phyloP scores from a whole-genome alignment of 1,284 basidiomycete genomes.

The Veloporphyrellus conicus region DNA sequence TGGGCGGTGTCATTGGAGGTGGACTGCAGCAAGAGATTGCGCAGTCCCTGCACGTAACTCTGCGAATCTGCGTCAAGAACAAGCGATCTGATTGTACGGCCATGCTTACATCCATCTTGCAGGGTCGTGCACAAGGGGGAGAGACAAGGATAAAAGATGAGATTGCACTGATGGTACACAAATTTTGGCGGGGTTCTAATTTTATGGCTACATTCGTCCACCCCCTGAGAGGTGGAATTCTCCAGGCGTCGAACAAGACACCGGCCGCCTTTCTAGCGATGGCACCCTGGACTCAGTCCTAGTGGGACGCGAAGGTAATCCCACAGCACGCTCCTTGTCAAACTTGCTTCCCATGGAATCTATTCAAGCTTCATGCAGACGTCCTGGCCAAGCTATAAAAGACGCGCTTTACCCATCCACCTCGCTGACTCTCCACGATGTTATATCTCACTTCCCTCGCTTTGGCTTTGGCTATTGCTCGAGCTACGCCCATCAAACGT shows the following conservation, averaged over 20 bases:
- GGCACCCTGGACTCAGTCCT: no score
- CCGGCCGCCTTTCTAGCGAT: no score
- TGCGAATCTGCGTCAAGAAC: slow-evolving; percentile 35
- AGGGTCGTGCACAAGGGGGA: no score
- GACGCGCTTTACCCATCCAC: no score
- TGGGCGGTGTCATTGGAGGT: slow-evolving; percentile 82
- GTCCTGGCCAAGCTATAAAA: not conserved
- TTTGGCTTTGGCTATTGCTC: slow-evolving; percentile 14
- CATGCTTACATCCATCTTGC: slow-evolving; percentile 30
- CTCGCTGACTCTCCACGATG: slow-evolving; percentile 10
- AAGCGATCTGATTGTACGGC: not conserved
- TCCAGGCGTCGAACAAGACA: no score
- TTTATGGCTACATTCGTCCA: no score
- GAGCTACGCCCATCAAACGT: slow-evolving; percentile 27
- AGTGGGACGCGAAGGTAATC: no score
- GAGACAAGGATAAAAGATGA: no score
- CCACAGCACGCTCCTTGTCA: no score
- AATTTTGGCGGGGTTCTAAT: no score
- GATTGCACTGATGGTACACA: no score
- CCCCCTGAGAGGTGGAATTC: no score
- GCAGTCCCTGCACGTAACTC: slow-evolving; percentile 71
- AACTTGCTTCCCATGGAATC: slow-evolving; percentile 13
- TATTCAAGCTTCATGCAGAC: slow-evolving; percentile 1
- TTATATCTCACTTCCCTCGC: slow-evolving; percentile 18
- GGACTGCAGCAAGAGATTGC: slow-evolving; percentile 79